A percentile compares a stretch with the other conserved stretches of the same genome.
phyloP scores from a whole-genome alignment of 345 rosid genomes.

The Acer negundo region DNA sequence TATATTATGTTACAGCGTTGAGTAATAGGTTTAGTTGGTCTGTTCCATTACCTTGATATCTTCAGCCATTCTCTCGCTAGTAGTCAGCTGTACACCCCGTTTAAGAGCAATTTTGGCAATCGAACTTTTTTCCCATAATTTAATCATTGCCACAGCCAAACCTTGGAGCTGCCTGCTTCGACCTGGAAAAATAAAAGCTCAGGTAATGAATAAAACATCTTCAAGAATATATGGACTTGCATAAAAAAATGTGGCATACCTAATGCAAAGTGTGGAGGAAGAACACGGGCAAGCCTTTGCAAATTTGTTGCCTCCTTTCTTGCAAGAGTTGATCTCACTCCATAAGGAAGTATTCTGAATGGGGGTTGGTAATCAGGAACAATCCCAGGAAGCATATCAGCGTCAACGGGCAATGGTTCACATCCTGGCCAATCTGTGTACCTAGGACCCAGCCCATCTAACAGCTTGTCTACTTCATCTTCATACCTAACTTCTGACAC shows the following conservation, averaged over 20 bases:
- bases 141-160: conserved; percentile 80
- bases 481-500: conserved; percentile 59
- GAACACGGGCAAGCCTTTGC: conserved; percentile 76
- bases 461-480: conserved; percentile 73
- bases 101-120: conserved; percentile 88
- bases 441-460: conserved; percentile 86
- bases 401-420: conserved; percentile 87
- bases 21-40: conserved; percentile 3
- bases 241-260: conserved; percentile 46
- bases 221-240: background rate
- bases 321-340: conserved; percentile 70
- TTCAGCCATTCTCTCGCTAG: conserved; percentile 99
- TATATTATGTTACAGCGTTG: background rate
- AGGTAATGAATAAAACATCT: conserved; percentile 17
- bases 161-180: conserved; percentile 94
- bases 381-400: conserved; percentile 85
- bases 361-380: conserved; percentile 88
- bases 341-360: conserved; percentile 86
- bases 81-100: conserved; percentile 86
- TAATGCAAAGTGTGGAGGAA: conserved; percentile 95
- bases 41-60: conserved; percentile 71
- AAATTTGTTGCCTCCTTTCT: conserved; percentile 71
- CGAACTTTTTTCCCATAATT: conserved; percentile 80
- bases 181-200: conserved; percentile 49
- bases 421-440: conserved; percentile 86